Conservation (phyloP, 257 asterid species). For the Solanum gracilifrons region DNA sequence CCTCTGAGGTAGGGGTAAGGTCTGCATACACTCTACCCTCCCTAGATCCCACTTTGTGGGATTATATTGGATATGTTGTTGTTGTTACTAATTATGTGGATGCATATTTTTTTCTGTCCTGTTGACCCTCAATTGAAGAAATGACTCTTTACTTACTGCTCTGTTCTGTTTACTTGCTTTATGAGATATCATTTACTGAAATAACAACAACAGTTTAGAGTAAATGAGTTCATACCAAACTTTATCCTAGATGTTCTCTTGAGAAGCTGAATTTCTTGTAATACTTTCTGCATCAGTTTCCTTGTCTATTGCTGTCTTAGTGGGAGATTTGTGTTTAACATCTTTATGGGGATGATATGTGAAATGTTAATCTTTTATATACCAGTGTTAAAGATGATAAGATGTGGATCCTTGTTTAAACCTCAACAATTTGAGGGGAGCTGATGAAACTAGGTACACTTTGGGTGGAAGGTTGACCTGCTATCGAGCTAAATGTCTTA, state of each 20-base stretch:
- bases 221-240: not conserved
- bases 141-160: not conserved
- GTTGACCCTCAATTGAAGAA: not conserved
- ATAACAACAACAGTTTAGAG: not conserved
- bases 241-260: not conserved
- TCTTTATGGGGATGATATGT: not conserved
- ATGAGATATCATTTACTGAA: not conserved
- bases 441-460: not conserved
- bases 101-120: not conserved
- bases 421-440: not conserved
- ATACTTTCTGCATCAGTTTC: not conserved
- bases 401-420: not conserved
- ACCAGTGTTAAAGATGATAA: not conserved
- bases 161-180: not conserved
- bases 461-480: not conserved
- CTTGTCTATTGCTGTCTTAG: not conserved
- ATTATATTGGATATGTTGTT: no score
- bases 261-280: not conserved
- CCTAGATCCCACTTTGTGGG: no score
- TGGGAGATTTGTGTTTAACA: not conserved
- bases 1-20: no score
- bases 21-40: no score
- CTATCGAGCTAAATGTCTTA: not conserved
- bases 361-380: not conserved
- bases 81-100: not conserved